A percentile compares a stretch with the other conserved stretches of the same genome.
Conservation (phyloP, 768 basidiomycete genomes). For the Lentinula guzmanii region DNA sequence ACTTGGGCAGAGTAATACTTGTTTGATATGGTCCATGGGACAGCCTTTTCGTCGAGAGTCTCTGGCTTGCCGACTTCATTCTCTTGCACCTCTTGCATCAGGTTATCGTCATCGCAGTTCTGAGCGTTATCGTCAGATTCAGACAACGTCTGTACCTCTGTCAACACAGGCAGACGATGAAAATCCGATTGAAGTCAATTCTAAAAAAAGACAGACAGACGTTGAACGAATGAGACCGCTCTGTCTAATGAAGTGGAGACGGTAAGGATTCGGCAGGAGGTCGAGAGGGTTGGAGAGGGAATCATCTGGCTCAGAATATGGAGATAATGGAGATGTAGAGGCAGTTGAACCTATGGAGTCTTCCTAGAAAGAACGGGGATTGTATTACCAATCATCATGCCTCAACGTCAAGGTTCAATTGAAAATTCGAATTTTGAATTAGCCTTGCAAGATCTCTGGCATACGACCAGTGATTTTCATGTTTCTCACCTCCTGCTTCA, state of each 20-base stretch:
- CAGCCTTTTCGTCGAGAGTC: constrained; percentile 16
- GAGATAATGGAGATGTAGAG: background rate
- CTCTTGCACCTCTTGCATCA: background rate
- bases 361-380: too few relatives aligned
- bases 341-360: background rate
- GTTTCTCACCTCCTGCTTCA: too few relatives aligned
- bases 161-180: constrained; percentile 9
- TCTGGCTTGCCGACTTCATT: background rate
- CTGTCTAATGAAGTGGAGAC: constrained; percentile 22
- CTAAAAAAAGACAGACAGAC: constrained; percentile 16
- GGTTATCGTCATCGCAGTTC: constrained; percentile 3
- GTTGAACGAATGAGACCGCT: constrained; percentile 22
- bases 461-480: too few relatives aligned
- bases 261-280: constrained; percentile 27
- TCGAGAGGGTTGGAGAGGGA: background rate
- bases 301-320: background rate
- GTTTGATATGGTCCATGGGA: constrained; percentile 76
- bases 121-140: background rate
- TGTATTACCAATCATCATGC: too few relatives aligned
- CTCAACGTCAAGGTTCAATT: too few relatives aligned
- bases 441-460: too few relatives aligned
- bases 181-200: background rate
- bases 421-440: too few relatives aligned
- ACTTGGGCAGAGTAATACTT: constrained; percentile 79
- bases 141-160: constrained; percentile 5